These are phyloP conservation scores for Corylus americana DNA, from an alignment of 306 rosid genomes.

Conservation along the genomic window DNA sequence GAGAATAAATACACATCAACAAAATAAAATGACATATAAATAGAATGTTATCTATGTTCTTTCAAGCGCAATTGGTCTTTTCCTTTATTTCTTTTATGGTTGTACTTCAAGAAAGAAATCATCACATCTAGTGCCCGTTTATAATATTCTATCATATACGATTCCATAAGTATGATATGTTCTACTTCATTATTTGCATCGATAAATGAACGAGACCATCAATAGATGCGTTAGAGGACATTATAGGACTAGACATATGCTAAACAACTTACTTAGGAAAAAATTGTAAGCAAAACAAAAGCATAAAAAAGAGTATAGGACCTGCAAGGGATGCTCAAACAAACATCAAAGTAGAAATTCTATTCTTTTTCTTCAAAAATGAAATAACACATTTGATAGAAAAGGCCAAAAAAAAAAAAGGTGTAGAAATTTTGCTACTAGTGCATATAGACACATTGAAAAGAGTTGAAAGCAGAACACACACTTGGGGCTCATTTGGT, in stretches of 20 bases:
- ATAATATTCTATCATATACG: neutral
- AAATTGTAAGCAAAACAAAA: no score
- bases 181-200: neutral
- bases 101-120: neutral
- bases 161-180: no score
- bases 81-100: neutral
- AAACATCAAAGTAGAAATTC: neutral
- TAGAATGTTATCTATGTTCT: neutral
- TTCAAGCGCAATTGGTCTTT: neutral
- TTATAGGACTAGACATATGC: neutral
- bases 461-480: neutral
- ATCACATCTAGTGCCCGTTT: neutral
- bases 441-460: neutral
- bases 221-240: neutral
- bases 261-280: neutral
- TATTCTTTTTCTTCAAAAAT: neutral
- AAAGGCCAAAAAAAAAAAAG: neutral
- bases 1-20: neutral
- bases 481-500: neutral
- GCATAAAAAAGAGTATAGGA: neutral
- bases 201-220: neutral
- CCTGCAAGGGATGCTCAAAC: slow-evolving; percentile 4
- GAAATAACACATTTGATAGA: neutral
- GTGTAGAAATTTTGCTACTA: neutral
- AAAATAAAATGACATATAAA: neutral